These are phyloP conservation scores for Monilinia fructigena DNA, from an alignment of 2,329 filamentous ascomycete species.

Conservation along the genomic window DNA sequence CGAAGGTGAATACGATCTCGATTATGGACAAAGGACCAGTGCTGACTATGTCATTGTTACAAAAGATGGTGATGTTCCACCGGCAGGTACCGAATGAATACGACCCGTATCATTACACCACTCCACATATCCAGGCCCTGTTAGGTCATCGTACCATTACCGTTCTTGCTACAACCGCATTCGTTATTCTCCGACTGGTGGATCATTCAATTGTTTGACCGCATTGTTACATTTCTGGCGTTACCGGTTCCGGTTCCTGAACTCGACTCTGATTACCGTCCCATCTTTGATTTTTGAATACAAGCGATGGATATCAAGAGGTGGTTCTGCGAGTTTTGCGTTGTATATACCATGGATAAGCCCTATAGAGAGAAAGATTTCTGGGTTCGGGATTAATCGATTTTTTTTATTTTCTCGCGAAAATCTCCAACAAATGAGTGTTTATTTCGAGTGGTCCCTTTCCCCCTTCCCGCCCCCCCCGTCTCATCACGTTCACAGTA, in stretches of 20 bases:
- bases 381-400: slow-evolving; percentile 18
- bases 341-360: slow-evolving; percentile 36
- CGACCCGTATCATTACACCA: slow-evolving; percentile 16
- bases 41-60: slow-evolving; percentile 30
- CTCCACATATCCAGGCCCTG: slow-evolving; percentile 5
- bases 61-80: slow-evolving; percentile 34
- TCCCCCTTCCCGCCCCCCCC: too few species aligned
- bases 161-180: slow-evolving; percentile 14
- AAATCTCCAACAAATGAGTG: not conserved
- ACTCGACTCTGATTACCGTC: slow-evolving; percentile 8
- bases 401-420: not conserved
- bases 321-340: slow-evolving; percentile 20
- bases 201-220: slow-evolving; percentile 20
- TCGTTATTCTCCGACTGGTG: slow-evolving; percentile 19
- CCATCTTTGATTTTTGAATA: slow-evolving; percentile 22
- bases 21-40: slow-evolving; percentile 28
- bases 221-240: slow-evolving; percentile 19
- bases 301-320: slow-evolving; percentile 26
- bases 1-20: slow-evolving; percentile 40
- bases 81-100: slow-evolving; percentile 21
- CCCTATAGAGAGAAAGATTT: slow-evolving; percentile 26
- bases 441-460: not conserved
- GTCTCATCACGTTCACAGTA: not conserved
- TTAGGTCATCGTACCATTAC: slow-evolving; percentile 5
- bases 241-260: slow-evolving; percentile 16